Evolutionary conservation across 768 basidiomycete genomes (phyloP), one percentile per base, ranked within the genome.

Genomic region (Pulveroboletus sp.): DNA sequence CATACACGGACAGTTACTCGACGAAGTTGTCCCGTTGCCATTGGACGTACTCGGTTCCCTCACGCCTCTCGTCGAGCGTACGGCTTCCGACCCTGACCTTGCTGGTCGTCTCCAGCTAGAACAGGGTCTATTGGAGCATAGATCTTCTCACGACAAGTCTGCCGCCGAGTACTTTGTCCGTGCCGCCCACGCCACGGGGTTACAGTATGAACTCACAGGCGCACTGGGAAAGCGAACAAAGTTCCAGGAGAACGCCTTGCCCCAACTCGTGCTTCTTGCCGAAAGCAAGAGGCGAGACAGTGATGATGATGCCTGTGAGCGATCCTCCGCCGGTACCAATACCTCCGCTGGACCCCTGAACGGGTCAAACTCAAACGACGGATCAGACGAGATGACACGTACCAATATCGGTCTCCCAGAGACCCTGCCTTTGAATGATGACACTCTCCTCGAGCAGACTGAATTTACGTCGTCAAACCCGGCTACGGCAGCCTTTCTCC

Each of bases 221-320:
- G 90, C 93, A 9, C 74, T 94, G 46, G 96, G 96, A 36, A 92
- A 86, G 69, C 80, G 91, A 53, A 99, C 96, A 10, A 95, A 92
- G 67, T 99, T 89, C 68, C 96, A 99, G 68, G 75, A 86, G 54
- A 79, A 72, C 46, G 87, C 92, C 31, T 72, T 89, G 49, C 88
- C 86, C 47, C 96, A 99, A 69, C 83, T 99, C 43, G 89, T 98
- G 37, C 75, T 99, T 21, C 79, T 99, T 17, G 95, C 96, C n/a
- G 81, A 93, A 64, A 92, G 92, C 53, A 80, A 82, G 47, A 68
- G 79, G 45, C 61, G 75, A 42, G 62, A 69, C 35, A 60, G 59
- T 40, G 46, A 51, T 31, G 40, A 59, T 41, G 46, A 53, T 33
- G 39, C 43, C 36, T 57, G 52, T 11, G 43, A 39, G 28, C 13